Percentiles rank a stretch among this genome's conserved stretches.
Evolutionary conservation across 352 stramenopile genomes (phyloP).

Genomic region (Phytophthora crassamura): DNA sequence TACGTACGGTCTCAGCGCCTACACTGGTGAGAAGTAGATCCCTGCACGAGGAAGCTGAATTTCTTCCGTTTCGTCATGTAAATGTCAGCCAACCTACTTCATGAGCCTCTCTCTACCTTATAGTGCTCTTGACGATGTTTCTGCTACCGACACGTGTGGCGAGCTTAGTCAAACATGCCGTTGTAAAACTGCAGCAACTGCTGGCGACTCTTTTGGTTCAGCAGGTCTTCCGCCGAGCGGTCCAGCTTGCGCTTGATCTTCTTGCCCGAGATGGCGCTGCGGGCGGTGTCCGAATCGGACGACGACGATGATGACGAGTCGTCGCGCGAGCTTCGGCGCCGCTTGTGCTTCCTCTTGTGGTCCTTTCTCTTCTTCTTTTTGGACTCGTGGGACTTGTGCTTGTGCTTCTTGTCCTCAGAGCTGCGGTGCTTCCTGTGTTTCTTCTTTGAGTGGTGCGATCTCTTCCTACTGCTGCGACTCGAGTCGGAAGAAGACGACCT

Average conservation of each 20-base stretch:
- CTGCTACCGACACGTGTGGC: too few species aligned
- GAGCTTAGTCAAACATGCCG: conserved; percentile 77
- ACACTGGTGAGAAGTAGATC: conserved; percentile 21
- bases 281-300: conserved; percentile 72
- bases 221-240: conserved; percentile 59
- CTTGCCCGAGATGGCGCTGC: conserved; percentile 86
- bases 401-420: conserved; percentile 42
- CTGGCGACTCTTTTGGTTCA: conserved; percentile 77
- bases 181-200: conserved; percentile 90
- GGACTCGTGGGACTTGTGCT: conserved; percentile 38
- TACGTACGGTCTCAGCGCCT: conserved; percentile 64
- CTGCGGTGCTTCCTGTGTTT: conserved; percentile 52
- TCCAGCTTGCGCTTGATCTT: conserved; percentile 88
- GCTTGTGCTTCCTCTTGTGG: conserved; percentile 46
- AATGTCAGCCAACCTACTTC: background rate
- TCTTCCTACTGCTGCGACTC: conserved; percentile 38
- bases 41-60: background rate
- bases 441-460: conserved; percentile 34
- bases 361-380: conserved; percentile 56
- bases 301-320: conserved; percentile 51
- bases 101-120: background rate
- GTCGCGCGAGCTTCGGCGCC: conserved; percentile 34
- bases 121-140: too few species aligned
- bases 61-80: background rate
- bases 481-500: conserved; percentile 33